Base-by-base conservation (phyloP, 176 grass and related monocot genomes). In the Oryza australiensis region DNA sequence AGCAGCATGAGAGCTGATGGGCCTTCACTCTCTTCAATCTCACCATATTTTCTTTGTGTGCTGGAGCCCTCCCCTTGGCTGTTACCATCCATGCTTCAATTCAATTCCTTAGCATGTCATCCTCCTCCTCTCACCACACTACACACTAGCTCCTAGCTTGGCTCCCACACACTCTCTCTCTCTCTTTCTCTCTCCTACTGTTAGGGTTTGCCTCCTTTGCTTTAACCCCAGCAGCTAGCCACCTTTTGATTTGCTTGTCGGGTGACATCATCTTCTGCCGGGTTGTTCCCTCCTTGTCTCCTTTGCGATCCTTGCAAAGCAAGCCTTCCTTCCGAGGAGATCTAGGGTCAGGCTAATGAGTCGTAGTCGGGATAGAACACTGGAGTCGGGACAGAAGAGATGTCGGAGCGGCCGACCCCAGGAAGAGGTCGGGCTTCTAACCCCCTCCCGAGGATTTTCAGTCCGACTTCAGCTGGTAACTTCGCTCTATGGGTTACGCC, bases 151-250 rank as follows among this genome's bases (percentile, higher is more conserved):
- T 70, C 57, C 40, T 51, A 55, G 20, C 64, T 43, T 27, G 12
- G 0, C 22, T 22, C 45, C 22, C 67, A 40, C 66, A 68, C 40
- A n/a, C n/a, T n/a, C n/a, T n/a, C n/a, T n/a, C n/a, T n/a, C n/a
- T n/a, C n/a, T n/a, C 32, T 41, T 1, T 75, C 79, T 82, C 80
- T 78, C 20, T 20, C 78, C 72, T 89, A 86, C 88, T 83, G 88
- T 82, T 89, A 90, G 79, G 88, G 83, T 86, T 86, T 74, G 66
- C 62, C 57, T 45, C 45, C 33, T 37, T n/a, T 71, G 23, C 70
- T 73, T 80, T 86, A 67, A 67, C 26, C 70, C 64, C 42, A 74
- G 84, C 49, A 60, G 55, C 55, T 23, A 60, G 22, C 24, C 45
- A 57, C 66, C 88, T 86, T 89, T 55, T 55, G 51, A 55, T 55